phyloP scores from a whole-genome alignment of 75 land plant species.

The Larix kaempferi region DNA sequence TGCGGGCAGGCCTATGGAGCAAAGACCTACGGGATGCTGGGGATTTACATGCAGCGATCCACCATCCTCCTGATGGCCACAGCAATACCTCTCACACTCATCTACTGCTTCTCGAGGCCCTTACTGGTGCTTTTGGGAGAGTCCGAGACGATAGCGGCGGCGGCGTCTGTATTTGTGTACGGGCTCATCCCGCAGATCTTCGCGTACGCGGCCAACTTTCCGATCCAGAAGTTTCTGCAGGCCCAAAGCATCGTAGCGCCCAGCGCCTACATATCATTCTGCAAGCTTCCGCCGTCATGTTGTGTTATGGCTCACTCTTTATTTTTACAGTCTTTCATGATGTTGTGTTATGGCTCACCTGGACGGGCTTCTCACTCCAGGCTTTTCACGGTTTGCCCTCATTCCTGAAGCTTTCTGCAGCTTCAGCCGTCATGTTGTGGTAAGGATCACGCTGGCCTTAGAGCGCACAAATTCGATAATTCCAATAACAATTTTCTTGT shows the following conservation, averaged over 20 bases:
- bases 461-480: too few species aligned
- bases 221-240: conserved; percentile 55
- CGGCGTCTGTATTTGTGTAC: conserved; percentile 39
- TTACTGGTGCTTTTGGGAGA: conserved; percentile 37
- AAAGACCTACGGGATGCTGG: conserved; percentile 38
- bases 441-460: neutral
- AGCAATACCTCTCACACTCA: conserved; percentile 27
- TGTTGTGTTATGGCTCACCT: too few species aligned
- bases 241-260: conserved; percentile 59
- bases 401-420: conserved; percentile 38
- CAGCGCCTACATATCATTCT: conserved; percentile 32
- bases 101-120: conserved; percentile 32
- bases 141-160: conserved; percentile 23
- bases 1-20: conserved; percentile 75
- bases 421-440: conserved; percentile 48
- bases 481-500: too few species aligned
- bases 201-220: conserved; percentile 43
- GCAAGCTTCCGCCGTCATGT: conserved; percentile 41
- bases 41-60: conserved; percentile 49
- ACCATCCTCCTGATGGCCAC: conserved; percentile 29
- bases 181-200: conserved; percentile 58
- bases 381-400: conserved; percentile 39
- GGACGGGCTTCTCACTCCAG: conserved; percentile 39
- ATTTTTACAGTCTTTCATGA: too few species aligned
- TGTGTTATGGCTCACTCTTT: too few species aligned